Conservation (phyloP, 345 rosid species). For the Salix purpurea region DNA sequence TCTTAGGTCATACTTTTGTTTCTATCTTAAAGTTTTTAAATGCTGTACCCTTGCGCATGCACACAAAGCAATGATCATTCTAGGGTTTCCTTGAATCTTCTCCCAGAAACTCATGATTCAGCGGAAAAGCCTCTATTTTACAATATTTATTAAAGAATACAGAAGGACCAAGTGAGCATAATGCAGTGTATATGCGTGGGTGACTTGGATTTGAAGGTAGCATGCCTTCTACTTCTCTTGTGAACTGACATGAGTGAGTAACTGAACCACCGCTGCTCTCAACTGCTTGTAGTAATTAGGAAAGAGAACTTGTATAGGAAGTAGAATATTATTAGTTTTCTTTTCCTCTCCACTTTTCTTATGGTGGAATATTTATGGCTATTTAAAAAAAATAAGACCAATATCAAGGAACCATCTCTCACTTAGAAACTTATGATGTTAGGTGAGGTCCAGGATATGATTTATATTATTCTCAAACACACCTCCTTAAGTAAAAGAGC, state of each 20-base stretch:
- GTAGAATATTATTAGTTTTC: background rate
- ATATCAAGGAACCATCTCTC: too few relatives aligned
- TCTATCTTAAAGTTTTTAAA: background rate
- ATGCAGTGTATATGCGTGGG: background rate
- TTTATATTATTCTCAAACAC: too few relatives aligned
- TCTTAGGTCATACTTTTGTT: background rate
- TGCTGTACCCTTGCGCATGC: conserved; percentile 17
- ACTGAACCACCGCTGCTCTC: background rate
- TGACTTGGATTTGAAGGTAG: background rate
- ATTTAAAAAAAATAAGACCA: too few relatives aligned
- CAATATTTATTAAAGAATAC: too few relatives aligned
- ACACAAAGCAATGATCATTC: conserved; percentile 14
- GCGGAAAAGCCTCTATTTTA: background rate
- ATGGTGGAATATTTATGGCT: background rate
- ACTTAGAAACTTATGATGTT: too few relatives aligned
- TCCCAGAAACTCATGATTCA: background rate
- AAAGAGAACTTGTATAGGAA: background rate
- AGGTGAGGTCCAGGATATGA: too few relatives aligned
- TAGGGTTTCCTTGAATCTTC: conserved; percentile 16
- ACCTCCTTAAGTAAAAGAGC: too few relatives aligned
- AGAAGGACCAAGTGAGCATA: background rate
- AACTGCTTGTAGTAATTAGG: background rate
- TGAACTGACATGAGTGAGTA: background rate
- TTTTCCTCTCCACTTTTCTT: too few relatives aligned
- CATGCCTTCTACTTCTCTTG: background rate